Evolutionary conservation across 257 asterid species (phyloP), one percentile per base, ranked within the genome.

Genomic region (Fraxinus pennsylvanica): DNA sequence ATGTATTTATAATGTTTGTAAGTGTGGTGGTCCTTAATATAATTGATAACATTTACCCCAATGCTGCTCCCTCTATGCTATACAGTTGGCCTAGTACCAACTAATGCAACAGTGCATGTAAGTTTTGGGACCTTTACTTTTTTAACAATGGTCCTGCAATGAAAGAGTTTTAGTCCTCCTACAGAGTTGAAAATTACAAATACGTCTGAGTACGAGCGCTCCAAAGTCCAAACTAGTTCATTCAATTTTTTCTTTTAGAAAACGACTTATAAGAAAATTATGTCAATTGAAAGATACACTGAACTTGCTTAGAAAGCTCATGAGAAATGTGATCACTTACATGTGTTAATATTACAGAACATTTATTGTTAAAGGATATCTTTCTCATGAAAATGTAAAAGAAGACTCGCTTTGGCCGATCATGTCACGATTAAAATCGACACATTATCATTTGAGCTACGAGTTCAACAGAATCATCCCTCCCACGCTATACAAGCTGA

Each of bases 11-110:
- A 73, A 61, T 47, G 71, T 76, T 69, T 15, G 75, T 30, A 21
- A 39, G n/a, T 74, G 74, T 35, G 72, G 17, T 77, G 72, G 74
- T 73, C 73, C 74, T 71, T 57, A 47, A 72, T 78, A 68, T 54
- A 54, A 17, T 54, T 54, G 25, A 5, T 54, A n/a, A 54, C 65
- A 54, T 17, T 43, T 54, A n/a, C 65, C 27, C 27, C 27, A 54
- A 1, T 19, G 27, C 27, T 19, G 27, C 27, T n/a, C 9, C 27
- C 65, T 54, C 65, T 27, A 54, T n/a, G 27, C 65, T 19, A 19
- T 54, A n/a, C 27, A 54, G 65, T 54, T 19, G 65, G 65, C 65
- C 10, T 5, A n/a, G 3, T 19, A n/a, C 27, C 65, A 17, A 73
- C 57, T 54, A 32, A 63, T 65, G 59, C 36, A 78, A 69, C 35